Evolutionary conservation across 257 asterid genomes (phyloP), one percentile per base, ranked within the genome.

Genomic region (Solanum bukasovii): DNA sequence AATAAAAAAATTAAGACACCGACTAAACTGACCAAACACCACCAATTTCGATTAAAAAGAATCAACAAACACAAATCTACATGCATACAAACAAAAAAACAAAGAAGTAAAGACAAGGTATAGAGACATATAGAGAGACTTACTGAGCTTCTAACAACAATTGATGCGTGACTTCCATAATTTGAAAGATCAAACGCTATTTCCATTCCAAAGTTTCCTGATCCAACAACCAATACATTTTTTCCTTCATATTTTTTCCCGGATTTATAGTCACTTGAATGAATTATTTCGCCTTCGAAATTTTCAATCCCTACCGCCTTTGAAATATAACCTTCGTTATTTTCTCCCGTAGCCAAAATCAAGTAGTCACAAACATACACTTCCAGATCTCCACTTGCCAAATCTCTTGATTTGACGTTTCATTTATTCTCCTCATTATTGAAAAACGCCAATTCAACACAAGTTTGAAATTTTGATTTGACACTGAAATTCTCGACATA

Each of bases 171-270:
- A 20, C 94, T 93, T 6, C 90, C 93, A 86, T 88, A 90, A n/a
- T 90, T 89, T 10, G 91, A 87, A 63, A 95, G 33, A 91, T 93
- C 98, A 52, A 42, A 85, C 0, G 96, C 94, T 16, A 93, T 92
- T 79, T 95, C 96, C 97, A 93, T 93, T 0, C 96, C 97, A 3
- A 95, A 95, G 52, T 95, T 95, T 6, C 97, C 96, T 23, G 92
- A 88, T 8, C 96, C 97, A 25, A 95, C 93, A 4, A 94, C 97
- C 56, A 94, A 82, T 1, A 93, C 96, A 3, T 89, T 63, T 42
- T 44, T 91, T 2, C 38, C 52, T 5, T 52, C 73, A 49, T 87
- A 93, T 2, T 29, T 83, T 18, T 9, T 9, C 0, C 95, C 94
- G 3, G 87, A 91, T 14, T 65, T 82, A 67, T 92, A 95, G 2